Evolutionary conservation across 805 yeast species (phyloP).

Genomic region (Candida ponderosae): DNA sequence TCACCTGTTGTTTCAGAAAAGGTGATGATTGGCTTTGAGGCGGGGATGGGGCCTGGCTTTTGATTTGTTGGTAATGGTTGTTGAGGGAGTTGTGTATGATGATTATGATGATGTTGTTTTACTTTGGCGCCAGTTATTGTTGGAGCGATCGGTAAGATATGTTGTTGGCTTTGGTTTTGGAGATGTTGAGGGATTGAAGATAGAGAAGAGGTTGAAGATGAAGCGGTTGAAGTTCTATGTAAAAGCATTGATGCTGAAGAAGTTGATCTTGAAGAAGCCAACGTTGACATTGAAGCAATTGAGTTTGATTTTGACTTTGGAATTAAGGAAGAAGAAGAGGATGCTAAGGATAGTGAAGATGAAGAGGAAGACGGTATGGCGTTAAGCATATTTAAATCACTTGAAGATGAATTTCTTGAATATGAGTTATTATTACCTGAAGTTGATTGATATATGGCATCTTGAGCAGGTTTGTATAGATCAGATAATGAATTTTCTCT

Average conservation of each 20-base stretch:
- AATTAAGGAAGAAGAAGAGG: too few relatives aligned
- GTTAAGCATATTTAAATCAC: too few relatives aligned
- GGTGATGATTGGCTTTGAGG: constrained; percentile 17
- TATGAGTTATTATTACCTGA: not conserved
- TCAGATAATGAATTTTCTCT: not conserved
- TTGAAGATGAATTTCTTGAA: too few relatives aligned
- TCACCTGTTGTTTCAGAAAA: constrained; percentile 20
- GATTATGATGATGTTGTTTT: not conserved
- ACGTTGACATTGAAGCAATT: too few relatives aligned
- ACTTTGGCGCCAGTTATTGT: too few relatives aligned
- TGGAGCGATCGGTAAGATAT: not conserved
- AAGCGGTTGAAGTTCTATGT: too few relatives aligned
- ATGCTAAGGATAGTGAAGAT: too few relatives aligned
- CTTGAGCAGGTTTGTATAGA: not conserved
- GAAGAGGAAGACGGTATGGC: too few relatives aligned
- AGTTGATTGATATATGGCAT: not conserved
- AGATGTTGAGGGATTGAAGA: not conserved
- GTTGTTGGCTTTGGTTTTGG: not conserved
- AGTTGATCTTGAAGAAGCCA: not conserved
- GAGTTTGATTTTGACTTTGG: too few relatives aligned
- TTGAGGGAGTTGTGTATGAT: not conserved
- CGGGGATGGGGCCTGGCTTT: constrained; percentile 29
- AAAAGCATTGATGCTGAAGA: not conserved
- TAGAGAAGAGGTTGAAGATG: not conserved
- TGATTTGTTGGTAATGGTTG: constrained; percentile 1